Evolutionary conservation across 2,329 filamentous ascomycete species (phyloP), one percentile per base, ranked within the genome.

Genomic region (Xylaria sp.): DNA sequence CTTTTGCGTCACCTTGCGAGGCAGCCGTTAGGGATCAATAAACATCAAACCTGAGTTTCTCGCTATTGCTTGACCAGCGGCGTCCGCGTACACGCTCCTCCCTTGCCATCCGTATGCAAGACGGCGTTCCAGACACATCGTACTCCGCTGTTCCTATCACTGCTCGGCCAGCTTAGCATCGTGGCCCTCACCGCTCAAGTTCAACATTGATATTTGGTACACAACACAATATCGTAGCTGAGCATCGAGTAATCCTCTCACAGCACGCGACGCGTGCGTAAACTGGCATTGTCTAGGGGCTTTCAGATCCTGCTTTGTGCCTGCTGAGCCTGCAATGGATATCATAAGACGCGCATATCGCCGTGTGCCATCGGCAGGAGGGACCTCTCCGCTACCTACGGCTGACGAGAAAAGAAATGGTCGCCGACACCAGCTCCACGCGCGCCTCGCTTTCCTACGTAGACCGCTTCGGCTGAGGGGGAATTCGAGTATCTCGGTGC

Each of bases 401-500:
- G 74, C 81, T 58, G 85, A 88, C 72, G 85, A 87, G 75, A 88
- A 88, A 78, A 80, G 74, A 66, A 76, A 51, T 72, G 79, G 80
- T 68, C 79, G 80, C 43, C 64, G 64, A 6, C 60, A 58, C 41
- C 82, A 83, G 67, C 80, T 84, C 57, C 81, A 83, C 41, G 82
- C 85, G 51, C 84, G 86, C 62, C 85, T 97, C 77, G 91, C 92
- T 71, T 97, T 98, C 81, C 93, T 98, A 80, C 88, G 91, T 75
- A 89, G 93, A 78, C 93, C 95, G 61, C 89, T 99, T 85, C 91
- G 94, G 75, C 84, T 99, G 83, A 92, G 91, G 82, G 93, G 94
- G 77, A 97, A 97, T 82, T 98, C 94, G 64, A 92, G 91, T 78
- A 90, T 98, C 80, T 97, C 95, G 61, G 91, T 98, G 79, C 96